Evolutionary conservation across 2,329 filamentous ascomycete genomes (phyloP).

Genomic region (Septoria petroselini): DNA sequence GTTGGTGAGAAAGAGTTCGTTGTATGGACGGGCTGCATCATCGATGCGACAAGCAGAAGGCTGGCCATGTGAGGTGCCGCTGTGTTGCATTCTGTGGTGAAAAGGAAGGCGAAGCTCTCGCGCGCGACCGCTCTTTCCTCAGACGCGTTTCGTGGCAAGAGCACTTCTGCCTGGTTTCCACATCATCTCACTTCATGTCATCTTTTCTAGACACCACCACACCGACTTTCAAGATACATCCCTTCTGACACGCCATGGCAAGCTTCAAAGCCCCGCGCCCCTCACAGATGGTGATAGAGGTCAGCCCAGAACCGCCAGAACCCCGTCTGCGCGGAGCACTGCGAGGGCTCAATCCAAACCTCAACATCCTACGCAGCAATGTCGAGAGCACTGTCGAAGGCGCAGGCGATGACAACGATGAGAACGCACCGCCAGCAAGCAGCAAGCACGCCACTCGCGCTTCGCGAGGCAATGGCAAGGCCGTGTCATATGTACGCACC

Average conservation of each 20-base stretch:
- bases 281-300: neutral
- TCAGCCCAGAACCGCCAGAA: neutral
- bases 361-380: slow-evolving; percentile 10
- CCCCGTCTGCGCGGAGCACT: slow-evolving; percentile 5
- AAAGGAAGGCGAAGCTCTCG: too few species aligned
- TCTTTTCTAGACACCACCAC: neutral
- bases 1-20: too few species aligned
- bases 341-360: slow-evolving; percentile 17
- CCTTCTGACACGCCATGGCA: slow-evolving; percentile 1
- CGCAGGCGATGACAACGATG: slow-evolving; percentile 3
- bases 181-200: neutral
- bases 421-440: neutral
- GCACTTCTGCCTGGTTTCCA: neutral
- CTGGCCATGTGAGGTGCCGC: too few species aligned
- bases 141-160: too few species aligned
- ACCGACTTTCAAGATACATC: neutral
- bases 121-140: too few species aligned
- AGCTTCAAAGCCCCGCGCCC: neutral
- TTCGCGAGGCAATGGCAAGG: slow-evolving; percentile 17
- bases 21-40: too few species aligned
- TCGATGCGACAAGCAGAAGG: too few species aligned
- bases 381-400: slow-evolving; percentile 10
- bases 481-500: slow-evolving; percentile 12
- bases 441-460: slow-evolving; percentile 22
- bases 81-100: too few species aligned